These are phyloP conservation scores for Zygotorulaspora chibaensis DNA, from an alignment of 805 yeast genomes.

Conservation along the genomic window DNA sequence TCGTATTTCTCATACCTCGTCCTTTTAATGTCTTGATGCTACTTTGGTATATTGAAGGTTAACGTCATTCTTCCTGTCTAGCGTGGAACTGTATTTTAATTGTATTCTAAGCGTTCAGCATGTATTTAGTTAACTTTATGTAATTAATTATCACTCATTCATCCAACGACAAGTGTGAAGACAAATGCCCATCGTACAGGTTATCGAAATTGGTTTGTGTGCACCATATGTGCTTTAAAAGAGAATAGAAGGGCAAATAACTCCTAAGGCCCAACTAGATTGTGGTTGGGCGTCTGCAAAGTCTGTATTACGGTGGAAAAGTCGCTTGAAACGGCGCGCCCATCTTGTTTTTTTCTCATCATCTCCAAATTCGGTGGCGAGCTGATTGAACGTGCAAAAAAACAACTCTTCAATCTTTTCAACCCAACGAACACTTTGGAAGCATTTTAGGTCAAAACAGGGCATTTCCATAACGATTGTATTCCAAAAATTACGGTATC, in stretches of 20 bases:
- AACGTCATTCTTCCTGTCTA: too few relatives aligned
- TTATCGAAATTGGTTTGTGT: too few relatives aligned
- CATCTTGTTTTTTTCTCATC: background rate
- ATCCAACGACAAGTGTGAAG: too few relatives aligned
- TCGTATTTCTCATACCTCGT: too few relatives aligned
- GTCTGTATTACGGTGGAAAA: background rate
- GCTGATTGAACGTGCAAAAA: conserved; percentile 5
- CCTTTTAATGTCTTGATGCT: too few relatives aligned
- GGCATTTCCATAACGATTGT: conserved; percentile 8
- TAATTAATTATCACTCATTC: too few relatives aligned
- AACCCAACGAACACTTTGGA: conserved; percentile 2
- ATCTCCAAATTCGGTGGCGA: conserved; percentile 13
- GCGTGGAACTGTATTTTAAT: too few relatives aligned
- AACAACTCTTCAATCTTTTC: conserved; percentile 7
- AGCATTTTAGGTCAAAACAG: conserved; percentile 11
- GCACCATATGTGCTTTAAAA: background rate
- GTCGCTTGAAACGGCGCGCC: background rate
- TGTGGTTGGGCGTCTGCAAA: background rate
- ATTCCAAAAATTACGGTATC: conserved; percentile 9
- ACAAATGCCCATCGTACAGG: too few relatives aligned
- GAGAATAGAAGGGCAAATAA: too few relatives aligned
- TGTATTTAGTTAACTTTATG: too few relatives aligned
- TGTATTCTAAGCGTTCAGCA: too few relatives aligned
- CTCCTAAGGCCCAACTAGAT: too few relatives aligned
- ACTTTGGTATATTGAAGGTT: background rate